Evolutionary conservation across 495 filamentous ascomycete genomes (phyloP).

Genomic region (Penicillium parvum): DNA sequence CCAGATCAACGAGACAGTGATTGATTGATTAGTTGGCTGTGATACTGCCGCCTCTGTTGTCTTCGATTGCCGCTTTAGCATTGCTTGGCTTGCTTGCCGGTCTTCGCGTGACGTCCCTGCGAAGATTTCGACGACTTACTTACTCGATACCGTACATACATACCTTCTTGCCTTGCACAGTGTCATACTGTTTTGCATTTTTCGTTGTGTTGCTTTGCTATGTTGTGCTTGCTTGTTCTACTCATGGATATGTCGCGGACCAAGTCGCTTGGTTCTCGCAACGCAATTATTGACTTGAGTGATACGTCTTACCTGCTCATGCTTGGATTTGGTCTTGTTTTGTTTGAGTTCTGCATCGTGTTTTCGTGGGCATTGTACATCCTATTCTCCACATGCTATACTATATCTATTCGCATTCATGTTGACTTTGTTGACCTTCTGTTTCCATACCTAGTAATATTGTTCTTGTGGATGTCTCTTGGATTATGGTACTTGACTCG

Average conservation of each 20-base stretch:
- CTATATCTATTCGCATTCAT: not conserved
- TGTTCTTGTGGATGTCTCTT: not conserved
- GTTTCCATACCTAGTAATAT: not conserved
- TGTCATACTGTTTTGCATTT: no score
- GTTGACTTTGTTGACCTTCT: not conserved
- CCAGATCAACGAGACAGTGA: not conserved
- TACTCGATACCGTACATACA: no score
- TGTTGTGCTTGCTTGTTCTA: not conserved
- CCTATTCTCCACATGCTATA: no score
- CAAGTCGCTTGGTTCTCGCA: no score
- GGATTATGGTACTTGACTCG: no score
- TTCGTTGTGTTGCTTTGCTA: not conserved
- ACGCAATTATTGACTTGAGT: not conserved
- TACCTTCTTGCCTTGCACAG: no score
- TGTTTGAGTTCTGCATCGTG: not conserved
- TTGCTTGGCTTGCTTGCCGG: constrained; percentile 6
- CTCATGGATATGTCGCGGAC: not conserved
- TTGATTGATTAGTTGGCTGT: not conserved
- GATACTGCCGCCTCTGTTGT: not conserved
- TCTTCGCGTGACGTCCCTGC: constrained; percentile 23
- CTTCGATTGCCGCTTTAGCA: not conserved
- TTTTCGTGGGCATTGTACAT: no score
- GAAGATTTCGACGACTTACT: constrained; percentile 10
- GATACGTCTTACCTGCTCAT: not conserved
- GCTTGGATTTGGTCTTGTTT: not conserved